Conservation (phyloP, 768 basidiomycete genomes). For the Boletellus sp. region DNA sequence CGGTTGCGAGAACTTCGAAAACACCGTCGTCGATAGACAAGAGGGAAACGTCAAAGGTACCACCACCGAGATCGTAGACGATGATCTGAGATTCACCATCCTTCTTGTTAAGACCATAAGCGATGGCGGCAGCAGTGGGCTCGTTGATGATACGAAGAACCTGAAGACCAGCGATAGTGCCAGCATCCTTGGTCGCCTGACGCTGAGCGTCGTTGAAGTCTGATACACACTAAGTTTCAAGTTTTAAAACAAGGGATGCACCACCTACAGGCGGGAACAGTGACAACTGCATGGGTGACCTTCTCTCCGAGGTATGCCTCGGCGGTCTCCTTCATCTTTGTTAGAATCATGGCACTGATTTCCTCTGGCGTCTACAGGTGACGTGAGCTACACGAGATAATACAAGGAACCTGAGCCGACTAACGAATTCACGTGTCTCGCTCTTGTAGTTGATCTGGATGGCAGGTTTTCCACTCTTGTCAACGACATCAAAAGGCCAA, state of each 20-base stretch:
- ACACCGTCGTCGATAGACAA: constrained; percentile 93
- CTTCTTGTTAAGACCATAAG: constrained; percentile 97
- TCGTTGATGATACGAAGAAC: constrained; percentile 98
- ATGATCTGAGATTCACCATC: constrained; percentile 92
- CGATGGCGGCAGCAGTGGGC: constrained; percentile 95
- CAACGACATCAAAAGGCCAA: constrained; percentile 83
- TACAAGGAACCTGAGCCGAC: constrained; percentile 27
- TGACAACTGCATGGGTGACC: constrained; percentile 97
- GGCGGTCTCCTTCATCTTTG: constrained; percentile 99
- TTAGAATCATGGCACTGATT: constrained; percentile 91
- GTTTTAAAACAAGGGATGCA: background rate
- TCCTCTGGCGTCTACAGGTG: constrained; percentile 77
- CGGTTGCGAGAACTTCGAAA: constrained; percentile 86
- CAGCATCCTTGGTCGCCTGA: constrained; percentile 98
- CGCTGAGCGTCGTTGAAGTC: constrained; percentile 99
- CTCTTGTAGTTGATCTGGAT: constrained; percentile 78
- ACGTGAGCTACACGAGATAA: background rate
- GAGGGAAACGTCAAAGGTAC: constrained; percentile 98
- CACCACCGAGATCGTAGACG: constrained; percentile 97
- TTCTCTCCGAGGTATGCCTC: constrained; percentile 96
- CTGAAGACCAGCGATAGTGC: constrained; percentile 89
- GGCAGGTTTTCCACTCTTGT: constrained; percentile 76
- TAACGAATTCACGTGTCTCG: constrained; percentile 77
- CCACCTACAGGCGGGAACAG: constrained; percentile 88
- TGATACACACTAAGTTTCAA: constrained; percentile 39